phyloP scores from a whole-genome alignment of 371 early-diverging fungal genomes.

The Furculomyces boomerangus region DNA sequence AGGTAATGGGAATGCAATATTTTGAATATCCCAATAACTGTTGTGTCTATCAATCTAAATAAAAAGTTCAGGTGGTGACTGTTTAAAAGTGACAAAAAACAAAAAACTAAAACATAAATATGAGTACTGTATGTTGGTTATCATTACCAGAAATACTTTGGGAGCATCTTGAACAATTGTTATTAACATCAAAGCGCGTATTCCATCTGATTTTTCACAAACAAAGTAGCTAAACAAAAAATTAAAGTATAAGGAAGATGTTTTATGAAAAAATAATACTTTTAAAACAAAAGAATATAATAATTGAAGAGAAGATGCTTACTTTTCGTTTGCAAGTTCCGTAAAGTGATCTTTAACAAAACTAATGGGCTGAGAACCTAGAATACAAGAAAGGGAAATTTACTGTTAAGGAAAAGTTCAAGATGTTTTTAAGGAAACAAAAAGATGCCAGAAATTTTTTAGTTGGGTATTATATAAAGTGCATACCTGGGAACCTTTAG shows the following conservation, averaged over 20 bases:
- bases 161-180: slow-evolving; percentile 13
- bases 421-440: not conserved
- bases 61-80: not conserved
- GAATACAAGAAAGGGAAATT: not conserved
- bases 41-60: slow-evolving; percentile 72
- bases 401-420: not conserved
- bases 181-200: slow-evolving; percentile 67
- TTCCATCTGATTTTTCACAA: slow-evolving; percentile 96
- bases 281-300: not conserved
- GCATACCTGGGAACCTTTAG: not conserved
- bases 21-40: slow-evolving; percentile 42
- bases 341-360: not conserved
- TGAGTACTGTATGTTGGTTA: not conserved
- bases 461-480: no score
- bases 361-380: slow-evolving; percentile 4
- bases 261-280: not conserved
- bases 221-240: slow-evolving; percentile 53
- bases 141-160: not conserved
- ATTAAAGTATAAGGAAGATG: not conserved
- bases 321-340: slow-evolving; percentile 1
- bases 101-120: not conserved
- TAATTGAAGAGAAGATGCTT: not conserved
- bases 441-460: not conserved
- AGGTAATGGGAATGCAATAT: slow-evolving; percentile 30
- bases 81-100: not conserved